Evolutionary conservation across 176 grass and related monocot species (phyloP).

Genomic region (Oryza brachyantha): DNA sequence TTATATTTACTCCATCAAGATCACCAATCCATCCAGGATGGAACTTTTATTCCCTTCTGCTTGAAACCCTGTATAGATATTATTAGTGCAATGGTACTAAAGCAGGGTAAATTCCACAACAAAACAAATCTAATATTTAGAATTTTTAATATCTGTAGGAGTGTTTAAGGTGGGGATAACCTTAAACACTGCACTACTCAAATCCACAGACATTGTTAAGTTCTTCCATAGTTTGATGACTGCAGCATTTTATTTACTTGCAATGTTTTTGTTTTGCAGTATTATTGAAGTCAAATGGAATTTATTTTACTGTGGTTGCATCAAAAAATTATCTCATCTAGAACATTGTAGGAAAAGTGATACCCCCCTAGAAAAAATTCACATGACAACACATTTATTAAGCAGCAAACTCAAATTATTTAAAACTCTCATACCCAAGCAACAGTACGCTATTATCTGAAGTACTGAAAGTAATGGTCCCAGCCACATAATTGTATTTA

Average conservation of each 20-base stretch:
- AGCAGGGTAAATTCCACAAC: not conserved
- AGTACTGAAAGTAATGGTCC: not conserved
- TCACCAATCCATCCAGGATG: conserved; percentile 21
- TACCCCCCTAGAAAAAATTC: not conserved
- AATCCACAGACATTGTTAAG: not conserved
- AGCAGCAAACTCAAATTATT: not conserved
- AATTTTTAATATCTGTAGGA: too few relatives aligned
- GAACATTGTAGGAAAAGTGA: not conserved
- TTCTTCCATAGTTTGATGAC: too few relatives aligned
- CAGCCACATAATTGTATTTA: not conserved
- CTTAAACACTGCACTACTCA: not conserved
- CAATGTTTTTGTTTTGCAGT: not conserved
- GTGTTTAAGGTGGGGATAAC: not conserved
- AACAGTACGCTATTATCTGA: not conserved
- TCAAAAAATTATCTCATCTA: not conserved
- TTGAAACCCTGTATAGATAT: conserved; percentile 32
- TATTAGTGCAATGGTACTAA: conserved; percentile 4
- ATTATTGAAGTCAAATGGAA: not conserved
- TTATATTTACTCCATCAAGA: not conserved
- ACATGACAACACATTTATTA: not conserved
- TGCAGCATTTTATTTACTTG: not conserved
- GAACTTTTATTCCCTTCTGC: conserved; percentile 25
- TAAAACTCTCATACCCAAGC: not conserved
- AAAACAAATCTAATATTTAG: too few relatives aligned
- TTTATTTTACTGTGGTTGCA: not conserved